phyloP scores from a whole-genome alignment of 352 stramenopile species.

The Phytophthora constricta region DNA sequence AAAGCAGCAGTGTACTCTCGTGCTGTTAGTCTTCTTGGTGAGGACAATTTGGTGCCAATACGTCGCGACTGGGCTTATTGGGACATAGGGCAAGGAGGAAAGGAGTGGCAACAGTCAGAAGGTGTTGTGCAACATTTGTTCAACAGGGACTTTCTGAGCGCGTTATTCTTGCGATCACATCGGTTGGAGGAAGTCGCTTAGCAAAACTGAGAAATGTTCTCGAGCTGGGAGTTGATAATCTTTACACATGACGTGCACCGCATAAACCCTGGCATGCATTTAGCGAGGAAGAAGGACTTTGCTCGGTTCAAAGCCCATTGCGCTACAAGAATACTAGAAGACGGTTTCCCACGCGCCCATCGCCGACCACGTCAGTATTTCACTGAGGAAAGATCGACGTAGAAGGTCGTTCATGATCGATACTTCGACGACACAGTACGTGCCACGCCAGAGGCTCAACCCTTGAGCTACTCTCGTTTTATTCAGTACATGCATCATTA shows the following conservation, averaged over 20 bases:
- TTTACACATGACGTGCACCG: background rate
- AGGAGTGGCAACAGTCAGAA: background rate
- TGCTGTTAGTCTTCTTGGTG: background rate
- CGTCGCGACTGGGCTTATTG: background rate
- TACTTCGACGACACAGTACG: no score
- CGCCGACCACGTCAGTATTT: no score
- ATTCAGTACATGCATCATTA: background rate
- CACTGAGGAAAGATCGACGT: no score
- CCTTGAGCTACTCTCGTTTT: background rate
- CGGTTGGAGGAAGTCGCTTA: background rate
- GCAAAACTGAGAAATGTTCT: background rate
- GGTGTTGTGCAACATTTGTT: background rate
- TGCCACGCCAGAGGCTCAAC: no score
- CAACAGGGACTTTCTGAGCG: background rate
- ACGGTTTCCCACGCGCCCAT: no score
- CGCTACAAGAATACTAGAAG: no score
- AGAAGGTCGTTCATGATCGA: no score
- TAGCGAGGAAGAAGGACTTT: background rate
- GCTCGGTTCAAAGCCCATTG: no score
- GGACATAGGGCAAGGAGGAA: background rate
- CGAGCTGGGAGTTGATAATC: background rate
- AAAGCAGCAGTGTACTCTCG: background rate
- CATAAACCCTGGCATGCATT: background rate
- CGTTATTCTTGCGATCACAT: background rate
- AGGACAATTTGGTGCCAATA: background rate